These are phyloP conservation scores for Penicillium nordicum DNA, from an alignment of 2,329 filamentous ascomycete species.

Conservation along the genomic window DNA sequence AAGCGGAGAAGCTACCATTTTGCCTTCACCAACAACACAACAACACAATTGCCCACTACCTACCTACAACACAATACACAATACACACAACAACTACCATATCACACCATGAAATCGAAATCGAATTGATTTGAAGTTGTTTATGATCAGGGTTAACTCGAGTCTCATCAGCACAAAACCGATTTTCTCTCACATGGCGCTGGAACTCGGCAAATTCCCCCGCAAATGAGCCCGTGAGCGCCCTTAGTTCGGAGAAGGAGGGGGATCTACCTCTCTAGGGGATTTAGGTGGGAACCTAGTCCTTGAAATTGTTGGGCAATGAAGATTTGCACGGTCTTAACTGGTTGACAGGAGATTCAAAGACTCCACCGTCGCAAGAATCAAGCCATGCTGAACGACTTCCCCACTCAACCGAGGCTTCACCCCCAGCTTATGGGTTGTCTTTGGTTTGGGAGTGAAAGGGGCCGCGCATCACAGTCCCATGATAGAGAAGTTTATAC, in stretches of 20 bases:
- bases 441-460: neutral
- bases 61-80: no score
- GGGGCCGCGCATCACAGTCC: neutral
- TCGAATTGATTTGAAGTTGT: neutral
- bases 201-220: constrained; percentile 13
- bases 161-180: neutral
- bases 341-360: neutral
- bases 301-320: neutral
- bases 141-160: neutral
- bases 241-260: constrained; percentile 1
- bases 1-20: neutral
- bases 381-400: neutral
- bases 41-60: neutral
- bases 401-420: constrained; percentile 4
- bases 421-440: neutral
- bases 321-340: neutral
- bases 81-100: no score
- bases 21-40: neutral
- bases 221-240: neutral
- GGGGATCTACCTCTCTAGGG: neutral
- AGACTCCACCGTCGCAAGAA: neutral
- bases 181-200: constrained; percentile 20
- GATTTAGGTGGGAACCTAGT: neutral
- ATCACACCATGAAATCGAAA: no score
- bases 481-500: neutral